Conservation (phyloP, 73 alveolate species). For the Paramecium primaurelia region DNA sequence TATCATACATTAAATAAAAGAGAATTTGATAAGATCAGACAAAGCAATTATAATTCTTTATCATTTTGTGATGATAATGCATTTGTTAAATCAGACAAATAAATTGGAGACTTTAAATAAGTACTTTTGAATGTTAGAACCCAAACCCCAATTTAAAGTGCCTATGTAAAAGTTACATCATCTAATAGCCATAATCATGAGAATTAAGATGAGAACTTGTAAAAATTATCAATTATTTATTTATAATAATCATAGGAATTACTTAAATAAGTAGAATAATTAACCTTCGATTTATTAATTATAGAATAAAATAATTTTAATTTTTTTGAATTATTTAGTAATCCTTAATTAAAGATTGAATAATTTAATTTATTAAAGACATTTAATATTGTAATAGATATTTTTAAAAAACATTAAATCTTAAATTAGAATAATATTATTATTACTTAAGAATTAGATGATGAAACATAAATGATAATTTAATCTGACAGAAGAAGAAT, state of each 20-base stretch:
- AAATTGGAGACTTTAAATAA: neutral
- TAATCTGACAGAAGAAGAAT: neutral
- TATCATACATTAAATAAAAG: neutral
- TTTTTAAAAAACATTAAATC: neutral
- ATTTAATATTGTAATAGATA: neutral
- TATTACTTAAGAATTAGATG: neutral
- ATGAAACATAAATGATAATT: neutral
- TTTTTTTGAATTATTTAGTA: neutral
- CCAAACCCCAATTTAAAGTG: neutral
- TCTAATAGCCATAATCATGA: neutral
- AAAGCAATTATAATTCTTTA: neutral
- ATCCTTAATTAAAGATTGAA: neutral
- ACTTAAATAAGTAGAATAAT: neutral
- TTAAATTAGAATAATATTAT: neutral
- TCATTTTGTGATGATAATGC: neutral
- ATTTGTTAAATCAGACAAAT: neutral
- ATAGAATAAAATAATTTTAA: neutral
- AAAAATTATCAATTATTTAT: neutral
- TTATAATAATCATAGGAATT: neutral
- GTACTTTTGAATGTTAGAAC: neutral
- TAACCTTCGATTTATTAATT: neutral
- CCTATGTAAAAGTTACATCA: neutral
- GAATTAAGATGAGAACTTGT: neutral
- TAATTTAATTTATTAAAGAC: neutral
- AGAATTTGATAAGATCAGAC: neutral